These are phyloP conservation scores for Reutealis trisperma DNA, from an alignment of 345 rosid genomes.

Conservation along the genomic window DNA sequence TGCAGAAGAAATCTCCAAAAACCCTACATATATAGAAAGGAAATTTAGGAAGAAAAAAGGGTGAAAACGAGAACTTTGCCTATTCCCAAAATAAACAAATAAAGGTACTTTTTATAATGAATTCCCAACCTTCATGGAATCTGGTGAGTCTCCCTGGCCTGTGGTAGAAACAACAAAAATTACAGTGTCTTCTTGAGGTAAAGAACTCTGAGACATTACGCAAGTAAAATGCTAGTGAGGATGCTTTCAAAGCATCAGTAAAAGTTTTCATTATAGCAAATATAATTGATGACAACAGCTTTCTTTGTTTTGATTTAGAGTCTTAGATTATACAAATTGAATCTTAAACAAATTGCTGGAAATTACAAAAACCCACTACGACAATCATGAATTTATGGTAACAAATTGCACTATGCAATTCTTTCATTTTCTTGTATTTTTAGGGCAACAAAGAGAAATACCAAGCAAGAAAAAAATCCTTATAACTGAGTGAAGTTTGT, in stretches of 20 bases:
- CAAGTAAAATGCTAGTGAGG: slow-evolving; percentile 8
- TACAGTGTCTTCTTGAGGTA: slow-evolving; percentile 54
- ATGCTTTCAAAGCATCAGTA: background rate
- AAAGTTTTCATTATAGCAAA: background rate
- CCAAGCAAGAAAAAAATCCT: background rate
- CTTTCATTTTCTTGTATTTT: background rate
- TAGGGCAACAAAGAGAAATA: background rate
- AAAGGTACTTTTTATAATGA: background rate
- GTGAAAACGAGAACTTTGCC: background rate
- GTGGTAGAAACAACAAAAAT: slow-evolving; percentile 92
- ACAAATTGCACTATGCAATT: background rate
- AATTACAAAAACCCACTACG: background rate
- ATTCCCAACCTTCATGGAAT: slow-evolving; percentile 66
- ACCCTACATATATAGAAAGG: slow-evolving; percentile 36
- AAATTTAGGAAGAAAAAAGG: slow-evolving; percentile 13
- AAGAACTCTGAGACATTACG: slow-evolving; percentile 51
- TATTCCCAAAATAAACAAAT: slow-evolving; percentile 12
- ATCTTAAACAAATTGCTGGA: background rate
- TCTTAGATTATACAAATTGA: background rate
- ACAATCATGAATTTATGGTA: background rate
- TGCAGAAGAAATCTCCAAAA: slow-evolving; percentile 91
- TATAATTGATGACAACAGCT: background rate
- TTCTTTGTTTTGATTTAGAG: background rate
- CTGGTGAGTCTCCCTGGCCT: slow-evolving; percentile 95
- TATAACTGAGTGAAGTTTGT: background rate